Base-by-base conservation (phyloP, 148 eudicot genomes). In the Polygonum maritimum region DNA sequence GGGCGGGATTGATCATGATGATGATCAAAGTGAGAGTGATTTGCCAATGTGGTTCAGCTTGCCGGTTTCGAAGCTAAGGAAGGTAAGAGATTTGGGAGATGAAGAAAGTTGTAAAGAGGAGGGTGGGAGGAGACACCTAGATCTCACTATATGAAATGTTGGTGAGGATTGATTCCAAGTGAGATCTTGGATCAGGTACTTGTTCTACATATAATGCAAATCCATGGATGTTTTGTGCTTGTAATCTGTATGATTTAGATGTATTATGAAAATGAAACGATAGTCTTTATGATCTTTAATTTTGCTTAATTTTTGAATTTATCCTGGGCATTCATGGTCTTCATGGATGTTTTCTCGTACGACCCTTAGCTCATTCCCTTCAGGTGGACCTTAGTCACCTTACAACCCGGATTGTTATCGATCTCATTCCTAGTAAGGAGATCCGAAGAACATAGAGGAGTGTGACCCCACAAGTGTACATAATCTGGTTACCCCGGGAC, bases 111-210 rank as follows among this genome's bases (percentile, higher is more conserved):
- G 63, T 57, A 57, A 57, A 51, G 55, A 15, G 4, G 31, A 18
- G 62, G 62, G 22, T 55, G 2, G 62, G 22, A 19, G 22, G 7
- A 55, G 62, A 16, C 18, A 5, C 62, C 22, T 58, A 13, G 16
- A 60, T 60, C 69, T 60, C 36, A 31, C 38, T 62, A 58, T 58
- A 10, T 62, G 69, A 62, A 62, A 11, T 62, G 69, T 8, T 26
- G 69, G 14, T 8, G 35, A 60, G 8, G 15, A 26, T 60, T 60
- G 11, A 60, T 26, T 60, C 67, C 26, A 9, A 60, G 67, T 60
- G 67, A 60, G 67, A 60, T 60, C 67, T 60, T 60, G 67, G 67
- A 26, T 60, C 22, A 60, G 67, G 67, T 21, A 60, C 36, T 60
- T 26, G 38, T 60, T 60, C 15, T 22, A 60, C 19, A 54, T 5